Conservation (phyloP, 1,139 yeast genomes). For the Hanseniaspora gamundiae region DNA sequence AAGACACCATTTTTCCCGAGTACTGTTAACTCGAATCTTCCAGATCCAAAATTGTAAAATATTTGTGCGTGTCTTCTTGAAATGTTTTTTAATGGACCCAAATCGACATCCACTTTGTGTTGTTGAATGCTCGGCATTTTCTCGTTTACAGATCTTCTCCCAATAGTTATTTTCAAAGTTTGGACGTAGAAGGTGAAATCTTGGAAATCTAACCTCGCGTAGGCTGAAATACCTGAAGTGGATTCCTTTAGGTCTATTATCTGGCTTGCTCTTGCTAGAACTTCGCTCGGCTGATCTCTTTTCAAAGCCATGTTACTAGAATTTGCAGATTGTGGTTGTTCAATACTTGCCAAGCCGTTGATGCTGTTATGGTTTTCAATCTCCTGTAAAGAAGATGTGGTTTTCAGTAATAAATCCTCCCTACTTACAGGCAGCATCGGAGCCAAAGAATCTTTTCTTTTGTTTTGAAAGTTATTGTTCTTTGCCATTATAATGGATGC, state of each 20-base stretch:
- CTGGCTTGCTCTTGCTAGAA: no score
- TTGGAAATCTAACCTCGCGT: conserved; percentile 87
- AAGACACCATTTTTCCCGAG: conserved; percentile 94
- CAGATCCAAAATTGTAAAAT: conserved; percentile 90
- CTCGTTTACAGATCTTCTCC: conserved; percentile 40
- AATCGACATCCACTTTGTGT: conserved; percentile 73
- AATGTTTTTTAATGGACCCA: conserved; percentile 83
- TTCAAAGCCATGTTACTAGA: not conserved
- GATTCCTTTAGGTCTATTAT: conserved; percentile 21
- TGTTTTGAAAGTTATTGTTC: conserved; percentile 11
- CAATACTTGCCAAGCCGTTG: not conserved
- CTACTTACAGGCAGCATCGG: conserved; percentile 13
- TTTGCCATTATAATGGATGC: conserved; percentile 17
- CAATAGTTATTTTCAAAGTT: conserved; percentile 84
- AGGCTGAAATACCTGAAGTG: conserved; percentile 64
- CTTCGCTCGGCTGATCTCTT: no score
- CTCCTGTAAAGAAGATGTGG: not conserved
- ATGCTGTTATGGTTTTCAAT: not conserved
- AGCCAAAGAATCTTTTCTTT: conserved; percentile 19
- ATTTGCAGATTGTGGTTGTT: not conserved
- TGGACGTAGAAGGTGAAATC: conserved; percentile 90
- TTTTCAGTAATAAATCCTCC: not conserved
- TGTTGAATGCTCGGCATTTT: conserved; percentile 7
- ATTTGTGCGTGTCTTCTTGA: conserved; percentile 90
- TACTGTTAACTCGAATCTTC: conserved; percentile 78